phyloP scores from a whole-genome alignment of 805 yeast genomes.

The Scheffersomyces stipitis region DNA sequence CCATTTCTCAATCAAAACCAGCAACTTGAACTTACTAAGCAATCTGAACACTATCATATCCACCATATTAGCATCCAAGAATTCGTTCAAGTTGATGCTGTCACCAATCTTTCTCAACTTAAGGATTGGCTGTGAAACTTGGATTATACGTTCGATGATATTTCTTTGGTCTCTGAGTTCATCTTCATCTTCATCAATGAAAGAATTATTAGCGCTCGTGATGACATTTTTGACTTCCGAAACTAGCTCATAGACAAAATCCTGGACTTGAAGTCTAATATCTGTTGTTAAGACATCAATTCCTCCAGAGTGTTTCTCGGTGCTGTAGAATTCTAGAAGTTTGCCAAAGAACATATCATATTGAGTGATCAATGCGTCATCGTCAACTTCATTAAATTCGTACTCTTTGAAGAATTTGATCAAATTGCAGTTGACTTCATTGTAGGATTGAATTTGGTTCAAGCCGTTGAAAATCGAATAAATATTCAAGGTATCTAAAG shows the following conservation, averaged over 20 bases:
- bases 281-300: conserved; percentile 17
- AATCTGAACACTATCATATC: conserved; percentile 18
- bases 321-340: conserved; percentile 11
- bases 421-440: conserved; percentile 23
- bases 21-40: conserved; percentile 20
- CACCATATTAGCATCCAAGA: conserved; percentile 6
- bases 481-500: conserved; percentile 14
- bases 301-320: conserved; percentile 4
- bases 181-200: conserved; percentile 9
- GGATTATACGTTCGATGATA: conserved; percentile 12
- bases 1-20: conserved; percentile 18
- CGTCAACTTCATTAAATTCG: conserved; percentile 4
- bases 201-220: conserved; percentile 7
- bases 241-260: conserved; percentile 22
- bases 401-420: conserved; percentile 19
- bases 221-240: conserved; percentile 16
- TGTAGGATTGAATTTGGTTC: conserved; percentile 24
- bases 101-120: conserved; percentile 29
- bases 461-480: conserved; percentile 24
- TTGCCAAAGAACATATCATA: conserved; percentile 13
- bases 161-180: conserved; percentile 16
- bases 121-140: conserved; percentile 13
- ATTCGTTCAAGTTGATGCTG: conserved; percentile 15
- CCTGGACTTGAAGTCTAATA: conserved; percentile 23
- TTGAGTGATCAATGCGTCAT: conserved; percentile 6